Percentiles rank a stretch among this genome's conserved stretches.
Evolutionary conservation across 306 rosid species (phyloP).

Genomic region (Prunus campanulata): DNA sequence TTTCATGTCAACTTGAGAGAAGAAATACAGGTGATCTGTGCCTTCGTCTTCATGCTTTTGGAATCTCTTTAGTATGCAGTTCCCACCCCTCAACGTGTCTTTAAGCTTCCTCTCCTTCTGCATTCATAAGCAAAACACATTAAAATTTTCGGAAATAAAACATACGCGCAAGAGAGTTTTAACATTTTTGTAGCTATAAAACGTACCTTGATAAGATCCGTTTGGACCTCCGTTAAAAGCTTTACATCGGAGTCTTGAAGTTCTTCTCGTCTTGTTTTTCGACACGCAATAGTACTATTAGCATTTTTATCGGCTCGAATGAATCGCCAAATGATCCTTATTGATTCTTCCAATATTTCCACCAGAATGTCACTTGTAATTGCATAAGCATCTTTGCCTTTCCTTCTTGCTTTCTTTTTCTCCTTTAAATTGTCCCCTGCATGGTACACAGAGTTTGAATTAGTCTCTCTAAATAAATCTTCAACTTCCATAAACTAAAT

Average conservation of each 20-base stretch:
- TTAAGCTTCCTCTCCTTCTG: slow-evolving; percentile 81
- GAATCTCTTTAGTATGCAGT: slow-evolving; percentile 74
- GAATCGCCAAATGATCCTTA: slow-evolving; percentile 74
- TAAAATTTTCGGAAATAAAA: no score
- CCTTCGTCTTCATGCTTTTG: slow-evolving; percentile 50
- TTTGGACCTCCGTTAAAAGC: slow-evolving; percentile 47
- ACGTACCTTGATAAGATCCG: slow-evolving; percentile 66
- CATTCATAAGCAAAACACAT: neutral
- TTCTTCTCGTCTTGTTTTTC: slow-evolving; percentile 33
- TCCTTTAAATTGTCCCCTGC: slow-evolving; percentile 64
- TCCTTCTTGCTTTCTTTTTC: slow-evolving; percentile 38
- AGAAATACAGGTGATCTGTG: slow-evolving; percentile 61
- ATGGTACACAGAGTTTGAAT: slow-evolving; percentile 8
- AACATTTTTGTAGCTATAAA: neutral
- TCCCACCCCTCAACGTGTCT: slow-evolving; percentile 54
- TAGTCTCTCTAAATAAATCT: neutral
- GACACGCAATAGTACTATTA: slow-evolving; percentile 21
- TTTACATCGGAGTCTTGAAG: slow-evolving; percentile 68
- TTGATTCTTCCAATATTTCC: slow-evolving; percentile 73
- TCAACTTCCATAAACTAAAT: neutral
- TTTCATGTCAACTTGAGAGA: slow-evolving; percentile 88
- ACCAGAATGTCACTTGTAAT: slow-evolving; percentile 60
- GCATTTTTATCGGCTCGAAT: slow-evolving; percentile 65
- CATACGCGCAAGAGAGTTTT: no score
- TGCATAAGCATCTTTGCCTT: slow-evolving; percentile 31